A percentile compares a stretch with the other conserved stretches of the same genome.
Evolutionary conservation across 2,329 filamentous ascomycete species (phyloP).

Genomic region (Pezicula neosporulosa): DNA sequence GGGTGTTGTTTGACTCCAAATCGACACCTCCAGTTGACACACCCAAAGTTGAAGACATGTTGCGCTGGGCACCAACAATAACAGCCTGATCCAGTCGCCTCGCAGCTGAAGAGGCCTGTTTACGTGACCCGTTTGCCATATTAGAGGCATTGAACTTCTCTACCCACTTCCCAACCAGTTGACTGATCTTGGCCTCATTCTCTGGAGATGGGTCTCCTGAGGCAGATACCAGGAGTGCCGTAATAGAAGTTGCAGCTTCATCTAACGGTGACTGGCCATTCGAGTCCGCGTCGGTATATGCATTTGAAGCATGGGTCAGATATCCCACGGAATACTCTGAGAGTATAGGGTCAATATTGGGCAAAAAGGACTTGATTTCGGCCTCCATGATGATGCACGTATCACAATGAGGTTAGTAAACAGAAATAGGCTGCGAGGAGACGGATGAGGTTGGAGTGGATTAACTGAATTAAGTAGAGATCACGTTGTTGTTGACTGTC

Average conservation of each 20-base stretch:
- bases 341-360: conserved; percentile 82
- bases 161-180: conserved; percentile 87
- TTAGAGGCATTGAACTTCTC: conserved; percentile 73
- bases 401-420: not conserved
- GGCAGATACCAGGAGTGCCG: conserved; percentile 89
- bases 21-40: conserved; percentile 83
- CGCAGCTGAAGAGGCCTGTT: conserved; percentile 71
- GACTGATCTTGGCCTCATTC: conserved; percentile 74
- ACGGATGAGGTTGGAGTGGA: not conserved
- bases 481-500: not conserved
- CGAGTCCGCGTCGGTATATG: conserved; percentile 72
- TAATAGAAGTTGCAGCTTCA: conserved; percentile 80
- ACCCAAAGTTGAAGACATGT: conserved; percentile 93
- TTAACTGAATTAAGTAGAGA: not conserved
- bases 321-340: conserved; percentile 95
- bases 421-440: not conserved
- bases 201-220: conserved; percentile 73
- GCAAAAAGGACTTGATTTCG: conserved; percentile 80
- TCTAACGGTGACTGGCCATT: conserved; percentile 70
- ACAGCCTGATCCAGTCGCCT: conserved; percentile 90
- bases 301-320: conserved; percentile 84
- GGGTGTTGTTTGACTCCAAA: conserved; percentile 84
- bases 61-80: conserved; percentile 88
- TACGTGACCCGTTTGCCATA: conserved; percentile 61
- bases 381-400: conserved; percentile 72